phyloP scores from a whole-genome alignment of 2,329 filamentous ascomycete genomes.

The Sclerotinia minor region DNA sequence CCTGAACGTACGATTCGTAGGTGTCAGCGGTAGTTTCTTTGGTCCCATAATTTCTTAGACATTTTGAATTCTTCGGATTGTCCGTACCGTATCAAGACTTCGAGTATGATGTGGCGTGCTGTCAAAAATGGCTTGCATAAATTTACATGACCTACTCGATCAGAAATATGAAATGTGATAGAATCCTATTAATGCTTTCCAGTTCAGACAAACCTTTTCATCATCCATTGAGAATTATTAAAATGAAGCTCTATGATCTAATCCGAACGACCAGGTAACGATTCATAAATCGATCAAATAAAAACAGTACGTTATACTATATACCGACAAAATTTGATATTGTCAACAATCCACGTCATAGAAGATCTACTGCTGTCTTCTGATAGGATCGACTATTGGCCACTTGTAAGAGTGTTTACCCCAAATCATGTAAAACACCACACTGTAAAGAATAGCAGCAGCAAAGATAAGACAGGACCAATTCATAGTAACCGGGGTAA shows the following conservation, averaged over 20 bases:
- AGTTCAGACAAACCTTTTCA: not conserved
- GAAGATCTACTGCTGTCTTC: slow-evolving; percentile 26
- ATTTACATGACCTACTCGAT: not conserved
- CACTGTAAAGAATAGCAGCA: slow-evolving; percentile 15
- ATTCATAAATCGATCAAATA: not conserved
- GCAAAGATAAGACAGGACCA: slow-evolving; percentile 25
- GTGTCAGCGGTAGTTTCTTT: not conserved
- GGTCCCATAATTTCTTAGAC: not conserved
- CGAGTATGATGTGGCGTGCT: not conserved
- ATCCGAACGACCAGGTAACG: not conserved
- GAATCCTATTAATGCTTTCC: not conserved
- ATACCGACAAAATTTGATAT: not conserved
- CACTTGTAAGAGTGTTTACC: slow-evolving; percentile 48
- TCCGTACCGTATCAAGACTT: not conserved
- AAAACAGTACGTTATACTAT: slow-evolving; percentile 16
- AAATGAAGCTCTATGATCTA: not conserved
- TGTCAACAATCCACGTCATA: not conserved
- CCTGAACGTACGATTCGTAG: too few relatives aligned
- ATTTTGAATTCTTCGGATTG: not conserved
- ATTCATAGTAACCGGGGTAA: slow-evolving; percentile 26
- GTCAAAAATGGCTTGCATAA: not conserved
- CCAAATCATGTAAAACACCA: slow-evolving; percentile 23
- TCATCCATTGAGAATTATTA: not conserved
- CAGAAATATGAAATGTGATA: not conserved
- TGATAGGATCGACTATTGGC: slow-evolving; percentile 42